A percentile compares a stretch with the other conserved stretches of the same genome.
These are phyloP conservation scores for Jaltomata sinuosa DNA, from an alignment of 257 asterid genomes.

Conservation along the genomic window DNA sequence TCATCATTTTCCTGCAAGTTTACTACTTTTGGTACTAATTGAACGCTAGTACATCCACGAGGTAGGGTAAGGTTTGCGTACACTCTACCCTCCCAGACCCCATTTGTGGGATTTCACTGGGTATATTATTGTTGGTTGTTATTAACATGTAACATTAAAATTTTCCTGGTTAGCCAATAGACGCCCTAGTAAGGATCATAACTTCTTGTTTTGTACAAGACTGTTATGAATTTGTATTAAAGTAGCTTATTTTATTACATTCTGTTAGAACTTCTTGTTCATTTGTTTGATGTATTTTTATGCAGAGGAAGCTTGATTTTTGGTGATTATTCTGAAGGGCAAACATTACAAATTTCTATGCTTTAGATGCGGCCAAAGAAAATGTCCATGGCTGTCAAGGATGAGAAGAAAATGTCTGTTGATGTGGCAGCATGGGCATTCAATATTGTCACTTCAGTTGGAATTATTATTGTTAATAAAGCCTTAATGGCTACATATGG, in stretches of 20 bases:
- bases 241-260: background rate
- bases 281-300: background rate
- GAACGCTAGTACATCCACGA: background rate
- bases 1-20: background rate
- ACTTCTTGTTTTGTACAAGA: background rate
- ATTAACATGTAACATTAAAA: background rate
- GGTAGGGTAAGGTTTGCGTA: no score
- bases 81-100: no score
- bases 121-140: no score
- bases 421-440: conserved; percentile 59
- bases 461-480: conserved; percentile 53
- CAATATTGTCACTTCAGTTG: conserved; percentile 60
- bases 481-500: conserved; percentile 62
- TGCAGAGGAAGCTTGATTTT: background rate
- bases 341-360: background rate
- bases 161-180: background rate
- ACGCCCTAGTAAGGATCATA: background rate
- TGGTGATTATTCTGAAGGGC: background rate
- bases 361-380: conserved; percentile 17
- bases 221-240: background rate
- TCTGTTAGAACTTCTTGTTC: background rate
- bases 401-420: conserved; percentile 32
- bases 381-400: conserved; percentile 43
- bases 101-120: no score
- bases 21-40: background rate